Conservation (phyloP, 1,139 yeast species). For the Scheffersomyces quercinus region DNA sequence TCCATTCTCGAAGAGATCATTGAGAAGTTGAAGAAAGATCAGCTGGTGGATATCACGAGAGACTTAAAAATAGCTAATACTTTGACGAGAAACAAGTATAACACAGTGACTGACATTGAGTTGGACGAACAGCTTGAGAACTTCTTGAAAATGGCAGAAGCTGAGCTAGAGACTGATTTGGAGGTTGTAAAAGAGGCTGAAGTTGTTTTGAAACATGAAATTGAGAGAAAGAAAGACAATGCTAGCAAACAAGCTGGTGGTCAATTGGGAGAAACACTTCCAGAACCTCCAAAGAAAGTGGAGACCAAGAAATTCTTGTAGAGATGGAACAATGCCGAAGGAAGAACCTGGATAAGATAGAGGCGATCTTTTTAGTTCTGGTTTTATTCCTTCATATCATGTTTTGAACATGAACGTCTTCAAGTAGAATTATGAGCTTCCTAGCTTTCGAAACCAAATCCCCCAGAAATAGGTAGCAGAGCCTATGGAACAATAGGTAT, state of each 20-base stretch:
- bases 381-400: too few relatives aligned
- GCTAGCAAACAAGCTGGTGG: background rate
- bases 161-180: too few relatives aligned
- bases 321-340: background rate
- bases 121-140: constrained; percentile 42
- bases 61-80: constrained; percentile 42
- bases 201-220: background rate
- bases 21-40: constrained; percentile 28
- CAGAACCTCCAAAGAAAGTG: constrained; percentile 4
- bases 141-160: constrained; percentile 34
- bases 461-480: too few relatives aligned
- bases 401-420: too few relatives aligned
- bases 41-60: constrained; percentile 35
- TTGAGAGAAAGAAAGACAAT: constrained; percentile 1
- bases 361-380: too few relatives aligned
- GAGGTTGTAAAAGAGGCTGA: background rate
- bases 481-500: too few relatives aligned
- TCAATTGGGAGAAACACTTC: background rate
- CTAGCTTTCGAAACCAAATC: too few relatives aligned
- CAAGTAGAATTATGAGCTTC: too few relatives aligned
- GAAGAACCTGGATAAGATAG: too few relatives aligned
- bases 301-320: constrained; percentile 18
- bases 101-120: constrained; percentile 36
- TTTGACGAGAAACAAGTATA: constrained; percentile 32
- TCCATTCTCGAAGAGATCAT: constrained; percentile 32